Conservation (phyloP, 495 filamentous ascomycete species). For the Podospora sp. region DNA sequence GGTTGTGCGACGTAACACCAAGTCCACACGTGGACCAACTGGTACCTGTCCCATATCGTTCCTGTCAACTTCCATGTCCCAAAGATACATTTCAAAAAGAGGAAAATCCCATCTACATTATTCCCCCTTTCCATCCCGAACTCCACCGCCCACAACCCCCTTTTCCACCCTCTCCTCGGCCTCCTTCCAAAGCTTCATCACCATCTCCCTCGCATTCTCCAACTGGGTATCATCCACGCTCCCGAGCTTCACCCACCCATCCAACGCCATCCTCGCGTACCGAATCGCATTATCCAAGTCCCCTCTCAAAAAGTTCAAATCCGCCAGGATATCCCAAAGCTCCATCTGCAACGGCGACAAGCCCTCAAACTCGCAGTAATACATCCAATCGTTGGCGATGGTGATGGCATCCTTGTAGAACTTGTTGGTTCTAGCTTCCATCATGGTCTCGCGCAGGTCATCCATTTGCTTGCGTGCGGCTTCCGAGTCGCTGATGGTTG, state of each 20-base stretch:
- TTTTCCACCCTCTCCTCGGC: background rate
- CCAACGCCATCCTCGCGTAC: constrained; percentile 43
- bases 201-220: constrained; percentile 33
- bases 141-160: background rate
- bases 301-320: constrained; percentile 38
- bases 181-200: constrained; percentile 1
- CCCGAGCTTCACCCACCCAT: constrained; percentile 40
- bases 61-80: too few species aligned
- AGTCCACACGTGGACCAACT: too few species aligned
- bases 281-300: constrained; percentile 39
- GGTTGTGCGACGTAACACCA: too few species aligned
- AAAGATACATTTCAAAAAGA: too few species aligned
- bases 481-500: constrained; percentile 41
- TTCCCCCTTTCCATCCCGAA: background rate
- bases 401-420: constrained; percentile 42
- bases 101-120: too few species aligned
- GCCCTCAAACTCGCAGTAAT: constrained; percentile 38
- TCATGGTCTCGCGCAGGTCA: constrained; percentile 34
- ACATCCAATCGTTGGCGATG: constrained; percentile 36
- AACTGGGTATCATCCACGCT: constrained; percentile 39
- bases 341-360: constrained; percentile 38
- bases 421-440: constrained; percentile 34
- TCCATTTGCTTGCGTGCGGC: constrained; percentile 36
- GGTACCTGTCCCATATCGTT: too few species aligned
- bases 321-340: constrained; percentile 42